Base-by-base conservation (phyloP, 352 stramenopile genomes). In the Phytophthora capsici region DNA sequence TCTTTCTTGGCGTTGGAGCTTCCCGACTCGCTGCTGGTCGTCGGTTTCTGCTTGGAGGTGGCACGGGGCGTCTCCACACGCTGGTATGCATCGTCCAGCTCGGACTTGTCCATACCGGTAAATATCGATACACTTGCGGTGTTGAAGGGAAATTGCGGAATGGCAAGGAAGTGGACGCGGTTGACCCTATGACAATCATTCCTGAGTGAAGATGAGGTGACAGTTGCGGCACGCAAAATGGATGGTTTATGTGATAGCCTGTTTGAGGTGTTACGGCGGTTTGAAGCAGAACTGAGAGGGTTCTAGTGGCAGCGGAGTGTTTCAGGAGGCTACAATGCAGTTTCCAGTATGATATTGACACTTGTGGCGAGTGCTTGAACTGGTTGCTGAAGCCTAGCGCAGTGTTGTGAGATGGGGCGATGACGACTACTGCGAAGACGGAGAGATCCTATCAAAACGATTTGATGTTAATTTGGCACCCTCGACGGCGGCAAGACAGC, bases 11-110 rank as follows among this genome's bases (percentile, higher is more conserved):
- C 34, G 34, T 41, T 13, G 34, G 34, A 41, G 46, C 47, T 55
- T 17, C 9, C n/a, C 8, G 47, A 30, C 12, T 55, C 30, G 17
- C 30, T 55, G 17, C 17, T 55, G 17, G n/a, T 41, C 14, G 32
- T 13, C n/a, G 16, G 16, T 22, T 44, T 43, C 8, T 28, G 10
- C 47, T 44, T 55, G 28, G 53, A 23, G 14, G 43, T 26, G 25
- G 45, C 16, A 17, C 56, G 56, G 22, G 56, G 56, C 12, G 56
- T 64, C 30, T 64, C 45, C 6, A 64, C 46, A n/a, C 56, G 56
- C 13, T 64, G 45, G 28, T 64, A 65, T 1, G 30, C 46, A 19
- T 17, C 23, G 19, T 13, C 22, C 25, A 64, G 17, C 34, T 48
- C 54, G 32, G 45, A 49, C 25, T 49, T 49, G 30, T 50, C 55